phyloP scores from a whole-genome alignment of 1,284 basidiomycete genomes.

The Golubevia sp. region DNA sequence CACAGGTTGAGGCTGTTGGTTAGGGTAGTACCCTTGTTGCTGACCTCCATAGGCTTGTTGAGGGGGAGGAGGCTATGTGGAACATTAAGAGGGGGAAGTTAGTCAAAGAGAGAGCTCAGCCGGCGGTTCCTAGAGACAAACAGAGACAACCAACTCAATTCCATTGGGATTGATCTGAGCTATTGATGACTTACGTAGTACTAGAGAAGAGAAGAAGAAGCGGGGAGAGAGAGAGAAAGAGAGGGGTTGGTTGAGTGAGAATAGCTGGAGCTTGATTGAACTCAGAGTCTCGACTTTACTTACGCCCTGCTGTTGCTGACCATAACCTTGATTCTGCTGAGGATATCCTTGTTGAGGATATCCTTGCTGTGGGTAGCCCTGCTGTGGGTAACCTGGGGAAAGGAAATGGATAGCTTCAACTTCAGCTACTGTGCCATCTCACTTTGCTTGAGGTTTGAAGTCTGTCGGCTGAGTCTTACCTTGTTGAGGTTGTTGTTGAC shows the following conservation, averaged over 20 bases:
- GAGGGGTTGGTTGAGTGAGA: too few species aligned
- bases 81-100: background rate
- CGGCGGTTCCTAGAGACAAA: too few species aligned
- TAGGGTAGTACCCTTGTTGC: constrained; percentile 31
- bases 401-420: too few species aligned
- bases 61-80: constrained; percentile 18
- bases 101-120: background rate
- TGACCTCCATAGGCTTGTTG: constrained; percentile 39
- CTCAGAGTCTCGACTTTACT: too few species aligned
- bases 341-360: constrained; percentile 9
- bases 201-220: too few species aligned
- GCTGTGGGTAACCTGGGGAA: background rate
- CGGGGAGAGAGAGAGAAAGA: too few species aligned
- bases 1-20: constrained; percentile 31
- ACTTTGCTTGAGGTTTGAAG: too few species aligned
- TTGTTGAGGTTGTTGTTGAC: background rate
- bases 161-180: too few species aligned
- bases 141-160: too few species aligned
- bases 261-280: too few species aligned
- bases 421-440: too few species aligned
- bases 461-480: background rate
- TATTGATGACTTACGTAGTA: constrained; percentile 18
- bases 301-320: constrained; percentile 22
- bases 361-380: constrained; percentile 6
- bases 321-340: constrained; percentile 18